Conservation (phyloP, 2,329 filamentous ascomycete genomes). For the Orbilia oligospora region DNA sequence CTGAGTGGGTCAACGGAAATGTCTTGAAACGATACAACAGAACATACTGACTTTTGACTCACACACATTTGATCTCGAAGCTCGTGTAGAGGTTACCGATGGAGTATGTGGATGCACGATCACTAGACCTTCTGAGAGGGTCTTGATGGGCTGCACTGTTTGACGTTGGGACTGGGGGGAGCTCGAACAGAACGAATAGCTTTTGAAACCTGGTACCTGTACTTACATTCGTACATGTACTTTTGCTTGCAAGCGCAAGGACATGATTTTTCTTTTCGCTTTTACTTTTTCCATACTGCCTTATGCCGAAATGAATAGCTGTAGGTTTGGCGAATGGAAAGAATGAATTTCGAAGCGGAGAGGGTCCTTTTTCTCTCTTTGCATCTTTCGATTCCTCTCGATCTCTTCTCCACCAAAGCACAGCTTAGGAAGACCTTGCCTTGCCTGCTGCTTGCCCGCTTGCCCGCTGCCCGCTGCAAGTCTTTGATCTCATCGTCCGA, state of each 20-base stretch:
- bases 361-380: constrained; percentile 10
- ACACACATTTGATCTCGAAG: constrained; percentile 1
- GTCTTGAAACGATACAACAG: constrained; percentile 7
- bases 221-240: constrained; percentile 24
- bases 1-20: constrained; percentile 11
- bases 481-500: constrained; percentile 36
- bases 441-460: not conserved
- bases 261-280: constrained; percentile 9
- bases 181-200: constrained; percentile 24
- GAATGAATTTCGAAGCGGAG: constrained; percentile 35
- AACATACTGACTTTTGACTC: not conserved
- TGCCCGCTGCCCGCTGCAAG: not conserved
- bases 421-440: constrained; percentile 1
- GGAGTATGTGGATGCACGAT: constrained; percentile 47
- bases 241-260: constrained; percentile 13
- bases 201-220: constrained; percentile 46
- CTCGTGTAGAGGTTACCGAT: constrained; percentile 33
- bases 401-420: constrained; percentile 22
- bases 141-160: constrained; percentile 38
- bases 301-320: constrained; percentile 21
- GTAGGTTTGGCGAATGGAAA: constrained; percentile 33
- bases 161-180: constrained; percentile 35
- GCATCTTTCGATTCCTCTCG: constrained; percentile 11
- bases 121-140: constrained; percentile 31
- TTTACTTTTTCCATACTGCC: constrained; percentile 1